Conservation (phyloP, 2,329 filamentous ascomycete genomes). For the Trichocomaceae sp. region DNA sequence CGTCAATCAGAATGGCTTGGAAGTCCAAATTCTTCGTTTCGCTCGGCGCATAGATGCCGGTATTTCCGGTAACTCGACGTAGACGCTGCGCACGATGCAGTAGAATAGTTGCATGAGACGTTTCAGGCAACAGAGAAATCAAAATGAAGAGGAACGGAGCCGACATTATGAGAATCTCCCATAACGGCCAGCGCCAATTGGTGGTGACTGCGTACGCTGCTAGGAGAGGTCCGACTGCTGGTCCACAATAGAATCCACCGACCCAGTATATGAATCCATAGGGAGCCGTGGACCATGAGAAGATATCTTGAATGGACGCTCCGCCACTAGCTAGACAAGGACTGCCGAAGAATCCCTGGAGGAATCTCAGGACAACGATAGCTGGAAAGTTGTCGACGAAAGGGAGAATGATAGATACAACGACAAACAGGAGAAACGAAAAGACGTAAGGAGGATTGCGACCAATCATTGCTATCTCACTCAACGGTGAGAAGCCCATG, state of each 20-base stretch:
- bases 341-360: constrained; percentile 61
- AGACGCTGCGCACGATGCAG: constrained; percentile 57
- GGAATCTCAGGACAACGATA: constrained; percentile 57
- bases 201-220: constrained; percentile 52
- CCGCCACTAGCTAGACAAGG: constrained; percentile 57
- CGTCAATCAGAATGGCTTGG: constrained; percentile 17
- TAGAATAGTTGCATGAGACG: constrained; percentile 55
- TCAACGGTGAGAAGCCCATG: constrained; percentile 59
- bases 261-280: background rate
- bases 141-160: constrained; percentile 54
- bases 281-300: background rate
- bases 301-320: constrained; percentile 37
- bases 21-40: constrained; percentile 40
- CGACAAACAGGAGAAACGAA: constrained; percentile 62
- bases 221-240: constrained; percentile 58
- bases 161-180: constrained; percentile 58
- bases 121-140: constrained; percentile 60
- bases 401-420: constrained; percentile 59
- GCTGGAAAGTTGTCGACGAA: constrained; percentile 58
- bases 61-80: constrained; percentile 54
- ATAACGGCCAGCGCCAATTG: constrained; percentile 51
- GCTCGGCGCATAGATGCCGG: constrained; percentile 52
- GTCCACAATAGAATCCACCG: constrained; percentile 17
- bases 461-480: constrained; percentile 60
- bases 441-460: constrained; percentile 65